phyloP scores from a whole-genome alignment of 2,329 filamentous ascomycete species.

The Falciphora oryzae region DNA sequence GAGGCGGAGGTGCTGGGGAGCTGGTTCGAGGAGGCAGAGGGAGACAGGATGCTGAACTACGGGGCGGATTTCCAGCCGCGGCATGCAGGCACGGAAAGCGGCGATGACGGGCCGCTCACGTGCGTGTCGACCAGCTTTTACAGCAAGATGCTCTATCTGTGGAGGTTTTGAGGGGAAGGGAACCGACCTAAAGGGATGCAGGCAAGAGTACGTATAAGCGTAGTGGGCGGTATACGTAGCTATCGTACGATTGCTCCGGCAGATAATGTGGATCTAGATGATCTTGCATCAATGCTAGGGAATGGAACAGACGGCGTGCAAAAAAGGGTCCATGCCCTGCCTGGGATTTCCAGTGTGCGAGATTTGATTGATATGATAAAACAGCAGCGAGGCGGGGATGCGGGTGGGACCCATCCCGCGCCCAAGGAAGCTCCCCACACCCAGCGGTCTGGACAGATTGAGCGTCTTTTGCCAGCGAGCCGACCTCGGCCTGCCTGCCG shows the following conservation, averaged over 20 bases:
- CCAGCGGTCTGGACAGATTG: background rate
- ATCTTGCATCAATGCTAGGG: too few relatives aligned
- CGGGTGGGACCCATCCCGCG: background rate
- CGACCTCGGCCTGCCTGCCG: background rate
- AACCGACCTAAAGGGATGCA: background rate
- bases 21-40: constrained; percentile 72
- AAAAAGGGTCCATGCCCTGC: background rate
- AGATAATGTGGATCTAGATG: background rate
- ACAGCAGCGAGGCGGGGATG: background rate
- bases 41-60: constrained; percentile 75
- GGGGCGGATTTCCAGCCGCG: constrained; percentile 63
- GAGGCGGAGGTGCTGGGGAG: constrained; percentile 55
- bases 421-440: background rate
- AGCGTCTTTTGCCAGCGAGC: background rate
- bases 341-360: background rate
- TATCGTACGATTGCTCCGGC: too few relatives aligned
- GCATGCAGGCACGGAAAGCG: constrained; percentile 15
- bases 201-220: too few relatives aligned
- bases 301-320: too few relatives aligned
- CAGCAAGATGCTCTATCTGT: constrained; percentile 64
- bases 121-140: constrained; percentile 74
- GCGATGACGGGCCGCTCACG: constrained; percentile 25
- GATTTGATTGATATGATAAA: constrained; percentile 8
- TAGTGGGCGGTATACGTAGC: too few relatives aligned
- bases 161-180: constrained; percentile 33